A percentile compares a stretch with the other conserved stretches of the same genome.
These are phyloP conservation scores for Leptosphaerulina australis DNA, from an alignment of 2,329 filamentous ascomycete species.

Conservation along the genomic window DNA sequence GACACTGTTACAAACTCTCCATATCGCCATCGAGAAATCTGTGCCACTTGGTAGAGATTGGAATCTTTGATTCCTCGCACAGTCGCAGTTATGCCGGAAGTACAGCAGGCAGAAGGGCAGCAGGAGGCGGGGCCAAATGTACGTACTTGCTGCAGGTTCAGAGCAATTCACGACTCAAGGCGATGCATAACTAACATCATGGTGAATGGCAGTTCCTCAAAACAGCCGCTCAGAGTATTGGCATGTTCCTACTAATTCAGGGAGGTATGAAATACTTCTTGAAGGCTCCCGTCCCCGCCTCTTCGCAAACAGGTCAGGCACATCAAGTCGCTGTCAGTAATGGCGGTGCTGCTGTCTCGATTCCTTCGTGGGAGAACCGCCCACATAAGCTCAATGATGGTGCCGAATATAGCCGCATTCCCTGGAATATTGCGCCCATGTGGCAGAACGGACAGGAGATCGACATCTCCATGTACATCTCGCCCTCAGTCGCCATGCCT, in stretches of 20 bases:
- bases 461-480: conserved; percentile 85
- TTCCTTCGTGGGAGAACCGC: conserved; percentile 46
- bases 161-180: not conserved
- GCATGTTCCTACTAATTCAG: conserved; percentile 65
- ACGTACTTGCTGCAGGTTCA: conserved; percentile 16
- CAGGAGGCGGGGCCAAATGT: conserved; percentile 33
- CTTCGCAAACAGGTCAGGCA: conserved; percentile 6
- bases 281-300: conserved; percentile 17
- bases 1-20: conserved; percentile 8
- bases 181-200: conserved; percentile 22
- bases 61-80: conserved; percentile 16
- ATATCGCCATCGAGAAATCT: not conserved
- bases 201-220: conserved; percentile 36
- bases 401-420: conserved; percentile 68
- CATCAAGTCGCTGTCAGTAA: conserved; percentile 23
- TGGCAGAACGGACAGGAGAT: conserved; percentile 81
- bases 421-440: conserved; percentile 78
- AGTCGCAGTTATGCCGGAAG: conserved; percentile 40
- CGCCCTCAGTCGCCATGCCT: conserved; percentile 71
- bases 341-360: conserved; percentile 37
- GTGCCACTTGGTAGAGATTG: conserved; percentile 15
- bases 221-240: conserved; percentile 60
- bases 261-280: conserved; percentile 63
- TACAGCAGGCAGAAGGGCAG: conserved; percentile 30
- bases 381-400: conserved; percentile 54